These are phyloP conservation scores for Botrytis medusae DNA, from an alignment of 2,329 filamentous ascomycete genomes.

Conservation along the genomic window DNA sequence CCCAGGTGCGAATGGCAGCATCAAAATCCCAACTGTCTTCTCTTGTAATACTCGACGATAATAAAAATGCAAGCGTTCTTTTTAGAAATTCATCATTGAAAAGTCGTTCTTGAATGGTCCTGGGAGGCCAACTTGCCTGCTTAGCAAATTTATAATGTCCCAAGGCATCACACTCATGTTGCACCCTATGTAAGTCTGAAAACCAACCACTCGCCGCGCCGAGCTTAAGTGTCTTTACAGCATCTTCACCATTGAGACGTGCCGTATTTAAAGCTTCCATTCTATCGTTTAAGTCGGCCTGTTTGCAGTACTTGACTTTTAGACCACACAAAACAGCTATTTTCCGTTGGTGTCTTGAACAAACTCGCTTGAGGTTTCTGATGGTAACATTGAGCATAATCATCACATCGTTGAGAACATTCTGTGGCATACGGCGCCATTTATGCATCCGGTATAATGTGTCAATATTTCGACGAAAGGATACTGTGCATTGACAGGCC, in stretches of 20 bases:
- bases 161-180: not conserved
- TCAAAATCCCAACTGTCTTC: not conserved
- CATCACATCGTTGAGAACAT: not conserved
- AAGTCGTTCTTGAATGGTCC: not conserved
- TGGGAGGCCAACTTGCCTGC: not conserved
- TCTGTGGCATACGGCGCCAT: not conserved
- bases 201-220: not conserved
- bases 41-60: not conserved
- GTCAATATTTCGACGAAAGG: not conserved
- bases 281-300: not conserved
- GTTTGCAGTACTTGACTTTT: not conserved
- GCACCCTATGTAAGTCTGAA: not conserved
- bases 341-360: not conserved
- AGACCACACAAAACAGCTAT: not conserved
- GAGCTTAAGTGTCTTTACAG: not conserved
- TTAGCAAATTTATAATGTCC: conserved; percentile 10
- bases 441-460: not conserved
- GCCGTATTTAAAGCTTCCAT: not conserved
- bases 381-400: not conserved
- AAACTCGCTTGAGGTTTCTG: not conserved
- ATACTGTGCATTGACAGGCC: not conserved
- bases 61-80: not conserved
- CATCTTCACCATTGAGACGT: not conserved
- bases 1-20: not conserved
- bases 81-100: not conserved